phyloP scores from a whole-genome alignment of 139 green algal genomes.

The Mychonastes homosphaera region DNA sequence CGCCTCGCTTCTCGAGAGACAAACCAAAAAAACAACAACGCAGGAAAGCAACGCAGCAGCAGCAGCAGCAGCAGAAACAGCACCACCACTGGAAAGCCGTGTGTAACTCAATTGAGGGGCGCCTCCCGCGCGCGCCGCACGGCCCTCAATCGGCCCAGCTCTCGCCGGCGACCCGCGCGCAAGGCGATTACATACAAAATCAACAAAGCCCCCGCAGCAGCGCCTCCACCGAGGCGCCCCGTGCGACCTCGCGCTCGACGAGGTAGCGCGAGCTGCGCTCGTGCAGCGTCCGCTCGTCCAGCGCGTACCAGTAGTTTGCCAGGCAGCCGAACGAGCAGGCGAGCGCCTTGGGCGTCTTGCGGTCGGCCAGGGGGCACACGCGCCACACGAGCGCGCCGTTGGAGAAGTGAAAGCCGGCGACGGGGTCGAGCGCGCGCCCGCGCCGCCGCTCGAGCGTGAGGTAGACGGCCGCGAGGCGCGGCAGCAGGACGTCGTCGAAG shows the following conservation, averaged over 20 bases:
- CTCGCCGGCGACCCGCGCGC: no score
- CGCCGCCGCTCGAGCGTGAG: constrained; percentile 47
- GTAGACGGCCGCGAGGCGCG: constrained; percentile 50
- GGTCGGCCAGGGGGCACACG: constrained; percentile 21
- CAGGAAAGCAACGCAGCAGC: no score
- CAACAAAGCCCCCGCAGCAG: constrained; percentile 1
- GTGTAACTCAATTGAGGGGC: no score
- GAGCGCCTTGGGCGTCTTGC: constrained; percentile 33
- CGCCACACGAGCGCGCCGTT: constrained; percentile 61
- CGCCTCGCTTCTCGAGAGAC: no score
- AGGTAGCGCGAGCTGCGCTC: constrained; percentile 38
- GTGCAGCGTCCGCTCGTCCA: constrained; percentile 9
- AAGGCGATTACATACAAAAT: no score
- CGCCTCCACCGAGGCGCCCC: constrained; percentile 11
- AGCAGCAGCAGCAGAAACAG: no score
- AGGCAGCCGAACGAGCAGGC: constrained; percentile 54
- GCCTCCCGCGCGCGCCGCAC: no score
- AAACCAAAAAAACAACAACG: no score
- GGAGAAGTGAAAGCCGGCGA: constrained; percentile 74
- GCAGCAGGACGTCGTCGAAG: no score
- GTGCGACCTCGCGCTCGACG: constrained; percentile 23
- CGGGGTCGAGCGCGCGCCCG: constrained; percentile 58
- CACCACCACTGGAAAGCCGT: no score
- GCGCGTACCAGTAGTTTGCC: constrained; percentile 69
- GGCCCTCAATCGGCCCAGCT: no score